Evolutionary conservation across 2,329 filamentous ascomycete genomes (phyloP).

Genomic region (Xylaria sp.): DNA sequence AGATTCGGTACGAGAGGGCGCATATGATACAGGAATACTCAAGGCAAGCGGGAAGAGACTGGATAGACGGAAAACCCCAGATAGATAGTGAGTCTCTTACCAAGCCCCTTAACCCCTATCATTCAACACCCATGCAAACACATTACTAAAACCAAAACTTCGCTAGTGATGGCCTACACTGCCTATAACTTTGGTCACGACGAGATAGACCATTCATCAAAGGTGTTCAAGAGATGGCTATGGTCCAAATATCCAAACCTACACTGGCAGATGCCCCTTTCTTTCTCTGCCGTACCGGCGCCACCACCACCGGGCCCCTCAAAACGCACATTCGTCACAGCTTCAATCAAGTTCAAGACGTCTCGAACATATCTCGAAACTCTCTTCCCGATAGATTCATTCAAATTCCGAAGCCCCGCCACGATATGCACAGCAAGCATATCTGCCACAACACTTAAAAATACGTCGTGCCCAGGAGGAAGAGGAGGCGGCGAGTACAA

Average conservation of each 20-base stretch:
- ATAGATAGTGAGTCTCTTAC: constrained; percentile 55
- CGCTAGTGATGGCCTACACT: constrained; percentile 54
- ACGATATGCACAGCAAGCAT: constrained; percentile 59
- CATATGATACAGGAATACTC: constrained; percentile 68
- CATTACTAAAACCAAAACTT: constrained; percentile 18
- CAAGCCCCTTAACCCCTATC: background rate
- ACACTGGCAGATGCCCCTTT: constrained; percentile 58
- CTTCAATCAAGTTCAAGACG: constrained; percentile 62
- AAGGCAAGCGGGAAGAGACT: constrained; percentile 62
- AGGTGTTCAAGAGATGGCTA: constrained; percentile 62
- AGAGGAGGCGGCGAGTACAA: constrained; percentile 60
- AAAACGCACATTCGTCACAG: constrained; percentile 56
- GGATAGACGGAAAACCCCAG: constrained; percentile 50
- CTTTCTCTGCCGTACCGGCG: constrained; percentile 60
- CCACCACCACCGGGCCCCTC: constrained; percentile 51
- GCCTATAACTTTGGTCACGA: constrained; percentile 68
- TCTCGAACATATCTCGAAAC: constrained; percentile 61
- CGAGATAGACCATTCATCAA: constrained; percentile 65
- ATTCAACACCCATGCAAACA: background rate
- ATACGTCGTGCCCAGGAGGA: constrained; percentile 70
- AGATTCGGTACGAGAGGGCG: constrained; percentile 67
- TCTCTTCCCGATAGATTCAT: constrained; percentile 57
- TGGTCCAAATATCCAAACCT: constrained; percentile 53
- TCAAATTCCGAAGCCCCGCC: constrained; percentile 56
- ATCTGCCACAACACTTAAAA: constrained; percentile 56